Percentiles rank a stretch among this genome's conserved stretches.
Conservation (phyloP, 352 stramenopile species). For the Phytophthora meadii region DNA sequence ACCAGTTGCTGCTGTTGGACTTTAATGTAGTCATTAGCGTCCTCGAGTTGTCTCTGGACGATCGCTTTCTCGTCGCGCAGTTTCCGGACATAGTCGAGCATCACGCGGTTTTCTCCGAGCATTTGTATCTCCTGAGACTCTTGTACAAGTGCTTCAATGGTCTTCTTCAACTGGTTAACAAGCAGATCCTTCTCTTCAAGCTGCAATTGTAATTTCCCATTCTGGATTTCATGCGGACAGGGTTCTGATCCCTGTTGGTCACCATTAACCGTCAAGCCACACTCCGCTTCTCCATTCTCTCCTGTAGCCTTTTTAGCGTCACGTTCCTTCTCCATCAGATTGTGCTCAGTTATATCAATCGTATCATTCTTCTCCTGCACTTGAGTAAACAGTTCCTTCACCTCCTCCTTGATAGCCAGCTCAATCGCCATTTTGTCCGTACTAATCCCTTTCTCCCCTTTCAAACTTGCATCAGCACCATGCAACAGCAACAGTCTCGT, state of each 20-base stretch:
- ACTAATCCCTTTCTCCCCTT: constrained; percentile 57
- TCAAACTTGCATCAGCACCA: constrained; percentile 49
- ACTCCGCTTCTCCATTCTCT: constrained; percentile 3
- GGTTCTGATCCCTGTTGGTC: constrained; percentile 14
- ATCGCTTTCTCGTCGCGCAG: constrained; percentile 79
- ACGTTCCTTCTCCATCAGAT: not conserved
- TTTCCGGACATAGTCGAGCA: constrained; percentile 88
- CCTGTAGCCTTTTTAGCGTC: constrained; percentile 2
- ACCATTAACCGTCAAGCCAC: constrained; percentile 1
- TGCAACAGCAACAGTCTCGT: constrained; percentile 57
- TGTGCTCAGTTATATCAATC: not conserved
- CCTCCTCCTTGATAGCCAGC: constrained; percentile 55
- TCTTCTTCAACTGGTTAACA: constrained; percentile 80
- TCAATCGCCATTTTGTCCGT: constrained; percentile 65
- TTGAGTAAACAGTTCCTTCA: constrained; percentile 46
- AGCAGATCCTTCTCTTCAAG: constrained; percentile 88
- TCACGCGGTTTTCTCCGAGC: constrained; percentile 78
- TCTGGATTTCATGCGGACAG: constrained; percentile 38
- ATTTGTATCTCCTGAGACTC: constrained; percentile 81
- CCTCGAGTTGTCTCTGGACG: constrained; percentile 71
- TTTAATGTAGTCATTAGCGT: constrained; percentile 80
- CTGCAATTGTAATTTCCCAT: constrained; percentile 54
- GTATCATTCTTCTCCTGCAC: constrained; percentile 1
- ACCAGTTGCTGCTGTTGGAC: constrained; percentile 81
- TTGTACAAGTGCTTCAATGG: constrained; percentile 78